A percentile compares a stretch with the other conserved stretches of the same genome.
phyloP scores from a whole-genome alignment of 306 rosid genomes.

The Gillenia trifoliata region DNA sequence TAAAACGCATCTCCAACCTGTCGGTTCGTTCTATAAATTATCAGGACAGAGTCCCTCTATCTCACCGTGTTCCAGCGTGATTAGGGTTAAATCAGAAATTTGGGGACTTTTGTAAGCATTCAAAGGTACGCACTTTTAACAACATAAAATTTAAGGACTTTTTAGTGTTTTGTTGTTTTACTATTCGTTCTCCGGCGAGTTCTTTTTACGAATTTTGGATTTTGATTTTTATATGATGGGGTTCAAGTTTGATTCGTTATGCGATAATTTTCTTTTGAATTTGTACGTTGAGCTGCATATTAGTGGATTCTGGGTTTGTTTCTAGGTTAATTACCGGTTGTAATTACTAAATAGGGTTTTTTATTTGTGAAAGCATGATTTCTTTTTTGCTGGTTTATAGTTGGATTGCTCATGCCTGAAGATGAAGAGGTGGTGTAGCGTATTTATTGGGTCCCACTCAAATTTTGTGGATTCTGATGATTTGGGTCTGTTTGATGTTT shows the following conservation, averaged over 20 bases:
- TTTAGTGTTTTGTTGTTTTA: neutral
- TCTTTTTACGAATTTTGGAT: neutral
- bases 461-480: neutral
- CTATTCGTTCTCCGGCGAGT: neutral
- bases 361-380: neutral
- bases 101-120: neutral
- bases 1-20: constrained; percentile 3
- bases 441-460: neutral
- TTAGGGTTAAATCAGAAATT: constrained; percentile 14
- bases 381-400: neutral
- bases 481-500: too few relatives aligned
- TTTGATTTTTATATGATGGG: neutral
- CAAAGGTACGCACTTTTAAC: neutral
- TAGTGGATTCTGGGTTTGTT: neutral
- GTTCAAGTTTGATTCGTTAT: neutral
- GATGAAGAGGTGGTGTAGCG: neutral
- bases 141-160: neutral
- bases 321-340: neutral
- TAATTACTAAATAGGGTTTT: neutral
- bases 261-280: neutral
- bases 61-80: neutral
- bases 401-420: too few relatives aligned
- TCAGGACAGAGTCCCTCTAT: neutral
- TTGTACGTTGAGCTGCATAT: neutral
- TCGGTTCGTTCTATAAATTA: constrained; percentile 23